Conservation (phyloP, 2,329 filamentous ascomycete genomes). For the Catunica adiposa region DNA sequence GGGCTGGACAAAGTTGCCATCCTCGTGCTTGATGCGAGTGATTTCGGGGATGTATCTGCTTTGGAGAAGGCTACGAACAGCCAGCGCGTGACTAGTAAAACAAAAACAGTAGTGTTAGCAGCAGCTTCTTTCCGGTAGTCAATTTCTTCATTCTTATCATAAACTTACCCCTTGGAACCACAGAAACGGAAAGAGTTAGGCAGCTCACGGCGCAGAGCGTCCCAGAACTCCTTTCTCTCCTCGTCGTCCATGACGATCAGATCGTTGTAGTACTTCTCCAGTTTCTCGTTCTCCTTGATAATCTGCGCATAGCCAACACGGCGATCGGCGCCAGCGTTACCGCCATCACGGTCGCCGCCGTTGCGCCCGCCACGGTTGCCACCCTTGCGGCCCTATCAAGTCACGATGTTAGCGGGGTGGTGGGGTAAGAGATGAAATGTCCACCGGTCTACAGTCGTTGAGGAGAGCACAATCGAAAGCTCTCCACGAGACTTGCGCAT, state of each 20-base stretch:
- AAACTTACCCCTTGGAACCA: slow-evolving; percentile 65
- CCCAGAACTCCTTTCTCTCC: slow-evolving; percentile 74
- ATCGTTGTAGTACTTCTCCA: slow-evolving; percentile 74
- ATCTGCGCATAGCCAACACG: slow-evolving; percentile 23
- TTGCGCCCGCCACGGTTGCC: slow-evolving; percentile 12
- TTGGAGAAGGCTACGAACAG: slow-evolving; percentile 77
- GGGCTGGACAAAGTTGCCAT: slow-evolving; percentile 67
- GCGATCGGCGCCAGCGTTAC: slow-evolving; percentile 4
- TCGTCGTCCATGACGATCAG: slow-evolving; percentile 59
- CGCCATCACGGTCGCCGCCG: slow-evolving; percentile 9
- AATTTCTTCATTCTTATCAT: slow-evolving; percentile 2
- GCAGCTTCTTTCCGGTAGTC: neutral
- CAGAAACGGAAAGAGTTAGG: slow-evolving; percentile 98
- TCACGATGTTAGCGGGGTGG: neutral
- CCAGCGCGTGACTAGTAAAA: slow-evolving; percentile 58
- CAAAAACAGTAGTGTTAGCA: neutral
- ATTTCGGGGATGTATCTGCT: slow-evolving; percentile 85
- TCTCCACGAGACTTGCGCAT: neutral
- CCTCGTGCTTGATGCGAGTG: slow-evolving; percentile 61
- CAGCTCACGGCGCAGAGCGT: slow-evolving; percentile 62
- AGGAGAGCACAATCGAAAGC: no score
- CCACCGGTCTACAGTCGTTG: no score
- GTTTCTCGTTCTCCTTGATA: slow-evolving; percentile 63
- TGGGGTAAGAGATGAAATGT: neutral
- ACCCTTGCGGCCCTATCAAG: slow-evolving; percentile 11